Conservation (phyloP, 2,329 filamentous ascomycete genomes). For the Ceratocystis diversiconidia region DNA sequence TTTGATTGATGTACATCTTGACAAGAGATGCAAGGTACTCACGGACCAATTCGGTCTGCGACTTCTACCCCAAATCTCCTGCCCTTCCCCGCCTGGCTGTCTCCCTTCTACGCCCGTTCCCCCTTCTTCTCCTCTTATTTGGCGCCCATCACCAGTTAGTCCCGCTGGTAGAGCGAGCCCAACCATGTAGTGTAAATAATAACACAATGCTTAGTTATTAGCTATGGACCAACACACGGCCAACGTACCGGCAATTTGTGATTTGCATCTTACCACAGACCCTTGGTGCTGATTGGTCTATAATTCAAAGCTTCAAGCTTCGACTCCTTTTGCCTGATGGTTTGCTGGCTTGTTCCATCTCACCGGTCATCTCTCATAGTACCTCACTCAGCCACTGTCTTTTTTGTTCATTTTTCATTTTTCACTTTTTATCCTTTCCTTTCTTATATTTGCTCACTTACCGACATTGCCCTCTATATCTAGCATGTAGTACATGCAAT, state of each 20-base stretch:
- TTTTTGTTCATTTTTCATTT: background rate
- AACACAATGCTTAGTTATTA: no score
- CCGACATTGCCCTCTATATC: background rate
- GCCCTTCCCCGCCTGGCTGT: background rate
- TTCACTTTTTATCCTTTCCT: background rate
- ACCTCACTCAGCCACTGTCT: background rate
- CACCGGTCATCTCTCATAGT: background rate
- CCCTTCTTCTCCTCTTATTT: background rate
- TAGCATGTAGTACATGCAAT: conserved; percentile 1
- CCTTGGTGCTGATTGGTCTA: background rate
- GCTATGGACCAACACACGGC: no score
- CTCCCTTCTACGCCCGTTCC: background rate
- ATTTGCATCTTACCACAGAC: background rate
- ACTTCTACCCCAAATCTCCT: background rate
- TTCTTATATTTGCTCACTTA: background rate
- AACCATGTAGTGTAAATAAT: no score
- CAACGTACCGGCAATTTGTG: background rate
- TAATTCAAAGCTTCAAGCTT: background rate
- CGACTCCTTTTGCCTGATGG: background rate
- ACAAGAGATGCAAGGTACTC: conserved; percentile 1
- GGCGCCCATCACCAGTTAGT: no score
- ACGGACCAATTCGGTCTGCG: background rate
- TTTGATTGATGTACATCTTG: conserved; percentile 1
- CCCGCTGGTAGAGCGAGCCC: no score
- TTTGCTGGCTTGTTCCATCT: background rate